Percentiles rank a stretch among this genome's conserved stretches.
Evolutionary conservation across 192 early-diverging fungal species (phyloP).

Genomic region (Funneliformis geosporum): DNA sequence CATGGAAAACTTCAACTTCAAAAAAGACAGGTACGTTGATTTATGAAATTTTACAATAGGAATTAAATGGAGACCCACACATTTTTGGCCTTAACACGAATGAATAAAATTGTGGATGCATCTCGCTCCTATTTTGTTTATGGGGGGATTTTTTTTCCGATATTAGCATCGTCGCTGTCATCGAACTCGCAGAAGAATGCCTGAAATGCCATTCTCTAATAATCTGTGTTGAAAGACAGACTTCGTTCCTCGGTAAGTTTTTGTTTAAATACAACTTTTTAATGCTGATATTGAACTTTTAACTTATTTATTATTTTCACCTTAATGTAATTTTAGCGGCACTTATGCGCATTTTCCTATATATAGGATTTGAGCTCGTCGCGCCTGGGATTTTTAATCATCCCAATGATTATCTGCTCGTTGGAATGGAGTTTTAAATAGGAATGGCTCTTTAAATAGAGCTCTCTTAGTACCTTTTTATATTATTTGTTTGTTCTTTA

Average conservation of each 20-base stretch:
- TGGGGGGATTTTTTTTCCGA: not conserved
- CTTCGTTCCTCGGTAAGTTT: constrained; percentile 2
- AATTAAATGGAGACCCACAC: not conserved
- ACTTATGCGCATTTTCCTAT: constrained; percentile 9
- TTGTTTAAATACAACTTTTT: not conserved
- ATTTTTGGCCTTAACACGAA: not conserved
- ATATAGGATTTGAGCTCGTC: constrained; percentile 3
- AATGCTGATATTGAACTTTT: not conserved
- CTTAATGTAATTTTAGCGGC: too few species aligned
- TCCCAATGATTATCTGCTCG: constrained; percentile 9
- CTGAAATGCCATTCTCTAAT: constrained; percentile 16
- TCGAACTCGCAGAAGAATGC: constrained; percentile 31
- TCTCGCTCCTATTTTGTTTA: constrained; percentile 1
- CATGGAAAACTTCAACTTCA: not conserved
- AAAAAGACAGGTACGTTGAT: constrained; percentile 14
- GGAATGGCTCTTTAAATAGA: too few species aligned
- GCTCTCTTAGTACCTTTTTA: too few species aligned
- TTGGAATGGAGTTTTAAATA: constrained; percentile 24
- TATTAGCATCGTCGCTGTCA: constrained; percentile 20
- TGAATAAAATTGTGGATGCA: not conserved
- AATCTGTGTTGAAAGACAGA: constrained; percentile 15
- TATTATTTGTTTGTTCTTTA: too few species aligned
- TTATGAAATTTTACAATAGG: not conserved
- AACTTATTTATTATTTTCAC: too few species aligned
- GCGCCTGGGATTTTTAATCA: not conserved